Base-by-base conservation (phyloP, 2,329 filamentous ascomycete species). In the Calonectria ilicicola region DNA sequence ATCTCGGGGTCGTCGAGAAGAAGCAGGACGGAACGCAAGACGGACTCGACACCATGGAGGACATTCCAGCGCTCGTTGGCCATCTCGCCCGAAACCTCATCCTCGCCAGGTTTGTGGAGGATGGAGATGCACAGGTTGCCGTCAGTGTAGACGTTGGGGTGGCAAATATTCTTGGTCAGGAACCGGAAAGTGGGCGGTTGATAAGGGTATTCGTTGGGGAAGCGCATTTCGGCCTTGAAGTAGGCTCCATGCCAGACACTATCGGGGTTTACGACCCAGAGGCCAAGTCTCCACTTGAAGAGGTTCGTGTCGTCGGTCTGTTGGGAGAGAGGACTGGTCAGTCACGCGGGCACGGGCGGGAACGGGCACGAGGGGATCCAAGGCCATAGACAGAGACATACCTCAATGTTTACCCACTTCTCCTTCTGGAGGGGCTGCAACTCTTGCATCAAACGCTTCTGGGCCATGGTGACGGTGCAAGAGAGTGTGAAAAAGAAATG, bases 41-140 rank as follows among this genome's bases (percentile, higher is more conserved):
- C 96, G 2, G 95, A 97, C 86, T 98, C 97, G 60, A 97, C 96
- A 23, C 96, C 94, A 83, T 98, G 96, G 5, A 97, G 92, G 1
- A 97, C 96, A 7, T 95, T 95, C 96, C 96, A 99, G 70, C 96
- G 94, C 85, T 98, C 97, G 71, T 93, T 93, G 8, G 97, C 96
- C 46, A 90, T 86, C 85, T 98, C 96, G 73, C 97, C 97, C 0
- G 96, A 98, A 88, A 96, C 96, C 78, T 94, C 91, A 81, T 98
- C 96, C 73, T 98, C 95, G 76, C 97, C 97, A 0, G 97, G 95
- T 21, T 91, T 90, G 84, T 99, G 96, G 14, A 99, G 91, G 80
- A 99, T 99, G 56, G 96, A 98, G 82, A 99, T 98, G 87, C 97
- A 98, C 53, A 98, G 90, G 77, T 93, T 93, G 79, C 96, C 96